phyloP scores from a whole-genome alignment of 352 stramenopile species.

The Phytophthora sansomeana region DNA sequence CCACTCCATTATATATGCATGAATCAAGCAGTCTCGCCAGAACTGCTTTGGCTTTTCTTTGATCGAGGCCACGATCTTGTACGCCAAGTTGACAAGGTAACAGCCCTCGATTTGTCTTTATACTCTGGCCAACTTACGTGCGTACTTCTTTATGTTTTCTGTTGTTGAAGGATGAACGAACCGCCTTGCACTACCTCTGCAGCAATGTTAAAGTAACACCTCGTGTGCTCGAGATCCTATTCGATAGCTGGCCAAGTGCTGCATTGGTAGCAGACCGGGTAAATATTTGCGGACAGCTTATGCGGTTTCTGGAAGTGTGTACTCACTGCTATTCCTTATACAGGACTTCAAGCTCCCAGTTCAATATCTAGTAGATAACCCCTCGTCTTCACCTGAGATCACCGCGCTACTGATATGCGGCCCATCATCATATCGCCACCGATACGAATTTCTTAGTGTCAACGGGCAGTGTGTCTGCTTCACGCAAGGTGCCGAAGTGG shows the following conservation, averaged over 20 bases:
- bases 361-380: slow-evolving; percentile 79
- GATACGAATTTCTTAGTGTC: slow-evolving; percentile 67
- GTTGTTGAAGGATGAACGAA: slow-evolving; percentile 54
- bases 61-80: slow-evolving; percentile 64
- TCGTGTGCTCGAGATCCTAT: slow-evolving; percentile 71
- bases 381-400: slow-evolving; percentile 52
- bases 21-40: slow-evolving; percentile 57
- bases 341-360: slow-evolving; percentile 76
- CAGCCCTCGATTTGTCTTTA: not conserved
- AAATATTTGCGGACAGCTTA: slow-evolving; percentile 1
- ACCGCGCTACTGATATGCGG: slow-evolving; percentile 64
- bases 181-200: slow-evolving; percentile 71
- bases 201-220: slow-evolving; percentile 57
- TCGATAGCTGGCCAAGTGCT: slow-evolving; percentile 70
- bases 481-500: slow-evolving; percentile 39
- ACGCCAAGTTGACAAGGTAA: slow-evolving; percentile 62
- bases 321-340: not conserved
- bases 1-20: slow-evolving; percentile 81
- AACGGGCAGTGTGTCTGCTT: slow-evolving; percentile 46
- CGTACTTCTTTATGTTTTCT: not conserved
- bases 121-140: too few relatives aligned
- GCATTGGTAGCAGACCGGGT: slow-evolving; percentile 64
- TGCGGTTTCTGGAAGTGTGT: not conserved
- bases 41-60: slow-evolving; percentile 79
- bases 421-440: slow-evolving; percentile 67